These are phyloP conservation scores for Vanrija pseudolonga DNA, from an alignment of 1,284 basidiomycete genomes.

Conservation along the genomic window DNA sequence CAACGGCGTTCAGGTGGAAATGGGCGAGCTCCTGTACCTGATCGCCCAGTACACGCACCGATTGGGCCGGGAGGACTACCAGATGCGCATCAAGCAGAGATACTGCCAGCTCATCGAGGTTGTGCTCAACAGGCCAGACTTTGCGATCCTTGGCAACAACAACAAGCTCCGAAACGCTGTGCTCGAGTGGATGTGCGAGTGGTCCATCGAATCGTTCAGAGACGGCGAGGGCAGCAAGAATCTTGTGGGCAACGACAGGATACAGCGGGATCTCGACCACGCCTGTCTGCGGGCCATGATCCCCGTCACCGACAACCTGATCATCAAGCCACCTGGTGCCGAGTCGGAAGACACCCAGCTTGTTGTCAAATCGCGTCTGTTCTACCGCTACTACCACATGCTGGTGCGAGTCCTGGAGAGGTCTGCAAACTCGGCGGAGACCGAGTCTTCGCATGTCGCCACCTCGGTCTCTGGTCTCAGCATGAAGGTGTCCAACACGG, in stretches of 20 bases:
- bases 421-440: constrained; percentile 21
- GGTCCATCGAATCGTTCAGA: constrained; percentile 53
- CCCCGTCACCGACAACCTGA: constrained; percentile 69
- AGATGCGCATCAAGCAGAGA: constrained; percentile 66
- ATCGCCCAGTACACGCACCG: constrained; percentile 66
- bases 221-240: not conserved
- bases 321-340: constrained; percentile 61
- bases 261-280: constrained; percentile 61
- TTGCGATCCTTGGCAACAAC: constrained; percentile 64
- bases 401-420: constrained; percentile 64
- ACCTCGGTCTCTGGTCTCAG: constrained; percentile 17
- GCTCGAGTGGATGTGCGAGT: constrained; percentile 69
- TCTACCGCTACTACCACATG: constrained; percentile 68
- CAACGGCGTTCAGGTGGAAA: constrained; percentile 63
- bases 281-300: constrained; percentile 67
- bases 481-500: constrained; percentile 7
- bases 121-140: constrained; percentile 61
- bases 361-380: constrained; percentile 69
- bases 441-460: constrained; percentile 19
- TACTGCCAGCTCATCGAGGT: constrained; percentile 71
- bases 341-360: constrained; percentile 61
- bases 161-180: constrained; percentile 64
- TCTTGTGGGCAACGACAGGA: constrained; percentile 12
- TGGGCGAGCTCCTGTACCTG: constrained; percentile 62
- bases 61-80: constrained; percentile 55